A percentile compares a stretch with the other conserved stretches of the same genome.
Conservation (phyloP, 192 early-diverging fungal genomes). For the Backusella parvicylindrica region DNA sequence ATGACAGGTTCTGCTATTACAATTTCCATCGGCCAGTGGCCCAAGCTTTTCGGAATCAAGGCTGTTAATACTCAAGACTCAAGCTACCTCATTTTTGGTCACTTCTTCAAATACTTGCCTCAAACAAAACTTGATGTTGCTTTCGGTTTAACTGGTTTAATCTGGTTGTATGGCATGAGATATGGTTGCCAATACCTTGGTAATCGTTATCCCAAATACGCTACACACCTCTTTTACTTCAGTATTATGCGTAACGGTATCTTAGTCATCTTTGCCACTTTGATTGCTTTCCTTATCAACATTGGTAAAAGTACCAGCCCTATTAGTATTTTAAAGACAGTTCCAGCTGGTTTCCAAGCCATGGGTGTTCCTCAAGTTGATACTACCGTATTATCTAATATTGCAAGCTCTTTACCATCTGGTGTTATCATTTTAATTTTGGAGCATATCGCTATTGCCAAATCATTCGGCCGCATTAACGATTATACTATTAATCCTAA, state of each 20-base stretch:
- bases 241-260: conserved; percentile 72
- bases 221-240: conserved; percentile 57
- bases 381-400: conserved; percentile 45
- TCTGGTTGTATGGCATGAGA: conserved; percentile 39
- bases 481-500: conserved; percentile 76
- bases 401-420: conserved; percentile 56
- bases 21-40: conserved; percentile 70
- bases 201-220: conserved; percentile 43
- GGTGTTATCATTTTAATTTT: conserved; percentile 77
- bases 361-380: conserved; percentile 55
- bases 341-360: conserved; percentile 74
- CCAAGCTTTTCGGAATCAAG: conserved; percentile 79
- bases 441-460: conserved; percentile 92
- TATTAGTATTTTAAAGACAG: conserved; percentile 67
- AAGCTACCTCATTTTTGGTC: conserved; percentile 49
- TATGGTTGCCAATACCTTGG: conserved; percentile 28
- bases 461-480: conserved; percentile 80
- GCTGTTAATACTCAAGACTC: conserved; percentile 68
- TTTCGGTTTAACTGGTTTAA: conserved; percentile 51
- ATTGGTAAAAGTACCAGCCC: conserved; percentile 45
- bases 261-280: conserved; percentile 71
- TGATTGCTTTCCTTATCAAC: conserved; percentile 61
- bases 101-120: conserved; percentile 45
- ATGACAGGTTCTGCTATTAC: conserved; percentile 79
- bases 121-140: conserved; percentile 54